Conservation (phyloP, 768 basidiomycete genomes). For the Trametes meyenii region DNA sequence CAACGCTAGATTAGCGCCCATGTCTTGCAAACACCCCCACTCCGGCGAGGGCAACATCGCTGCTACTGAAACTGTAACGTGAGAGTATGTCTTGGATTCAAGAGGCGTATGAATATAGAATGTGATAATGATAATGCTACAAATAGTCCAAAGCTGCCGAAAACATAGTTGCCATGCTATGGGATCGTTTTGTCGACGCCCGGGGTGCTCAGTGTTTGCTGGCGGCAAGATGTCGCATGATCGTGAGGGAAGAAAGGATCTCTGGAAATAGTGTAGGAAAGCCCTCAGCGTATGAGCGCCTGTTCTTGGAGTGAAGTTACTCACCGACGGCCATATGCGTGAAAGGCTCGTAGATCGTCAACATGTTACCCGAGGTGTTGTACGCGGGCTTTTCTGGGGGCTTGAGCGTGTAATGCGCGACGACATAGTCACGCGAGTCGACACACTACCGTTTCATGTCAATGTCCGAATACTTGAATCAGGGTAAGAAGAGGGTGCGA, state of each 20-base stretch:
- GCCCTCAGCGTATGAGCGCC: constrained; percentile 14
- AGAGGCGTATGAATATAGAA: background rate
- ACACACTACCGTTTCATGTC: constrained; percentile 47
- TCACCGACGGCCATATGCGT: constrained; percentile 56
- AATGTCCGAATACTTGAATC: background rate
- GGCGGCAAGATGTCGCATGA: constrained; percentile 66
- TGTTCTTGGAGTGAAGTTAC: constrained; percentile 22
- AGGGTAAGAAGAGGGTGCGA: constrained; percentile 24
- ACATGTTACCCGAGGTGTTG: constrained; percentile 61
- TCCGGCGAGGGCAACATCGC: too few relatives aligned
- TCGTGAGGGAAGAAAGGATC: constrained; percentile 57
- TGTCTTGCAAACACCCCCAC: too few relatives aligned
- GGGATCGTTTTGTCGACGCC: too few relatives aligned
- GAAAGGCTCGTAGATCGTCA: constrained; percentile 61
- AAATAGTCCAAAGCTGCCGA: background rate
- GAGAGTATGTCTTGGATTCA: background rate
- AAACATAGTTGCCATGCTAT: too few relatives aligned
- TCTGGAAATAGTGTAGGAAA: constrained; percentile 40
- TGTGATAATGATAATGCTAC: constrained; percentile 10
- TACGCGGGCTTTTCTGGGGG: constrained; percentile 56
- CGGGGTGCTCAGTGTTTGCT: constrained; percentile 33
- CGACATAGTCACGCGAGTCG: constrained; percentile 52
- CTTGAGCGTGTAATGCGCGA: constrained; percentile 69
- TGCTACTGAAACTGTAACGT: too few relatives aligned
- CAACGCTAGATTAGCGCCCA: too few relatives aligned